These are phyloP conservation scores for Malbranchea cinnamomea DNA, from an alignment of 2,329 filamentous ascomycete species.

Conservation along the genomic window DNA sequence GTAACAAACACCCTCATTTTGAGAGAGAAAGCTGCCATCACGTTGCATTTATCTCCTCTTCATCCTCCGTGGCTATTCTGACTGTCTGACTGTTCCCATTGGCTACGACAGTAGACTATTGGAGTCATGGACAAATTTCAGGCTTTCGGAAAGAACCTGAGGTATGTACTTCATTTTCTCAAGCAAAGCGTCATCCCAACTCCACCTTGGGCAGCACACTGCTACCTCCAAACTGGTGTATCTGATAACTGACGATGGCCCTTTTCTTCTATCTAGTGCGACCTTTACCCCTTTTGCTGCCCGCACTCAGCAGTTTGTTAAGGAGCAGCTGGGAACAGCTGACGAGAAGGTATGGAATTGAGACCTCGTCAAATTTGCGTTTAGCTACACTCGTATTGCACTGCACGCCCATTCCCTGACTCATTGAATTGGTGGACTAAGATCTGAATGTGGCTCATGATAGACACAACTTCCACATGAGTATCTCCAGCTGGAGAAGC, in stretches of 20 bases:
- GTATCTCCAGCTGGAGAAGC: constrained; percentile 97
- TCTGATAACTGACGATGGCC: constrained; percentile 21
- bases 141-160: constrained; percentile 56
- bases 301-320: constrained; percentile 92
- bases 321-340: constrained; percentile 88
- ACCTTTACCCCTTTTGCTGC: constrained; percentile 85
- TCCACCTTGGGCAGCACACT: constrained; percentile 9
- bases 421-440: constrained; percentile 1
- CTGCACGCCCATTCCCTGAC: background rate
- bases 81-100: no score
- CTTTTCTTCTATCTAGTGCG: constrained; percentile 43
- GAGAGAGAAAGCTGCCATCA: no score
- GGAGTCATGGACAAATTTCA: constrained; percentile 55
- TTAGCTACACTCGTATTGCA: background rate
- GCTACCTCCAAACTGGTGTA: no score
- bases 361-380: background rate
- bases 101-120: no score
- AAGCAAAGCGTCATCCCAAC: constrained; percentile 6
- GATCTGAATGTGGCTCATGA: background rate
- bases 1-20: no score
- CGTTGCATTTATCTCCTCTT: no score
- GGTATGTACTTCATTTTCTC: constrained; percentile 27
- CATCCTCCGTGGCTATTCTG: no score
- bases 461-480: constrained; percentile 92
- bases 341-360: constrained; percentile 62